Conservation (phyloP, 2,329 filamentous ascomycete genomes). For the Colletotrichum somersetense region DNA sequence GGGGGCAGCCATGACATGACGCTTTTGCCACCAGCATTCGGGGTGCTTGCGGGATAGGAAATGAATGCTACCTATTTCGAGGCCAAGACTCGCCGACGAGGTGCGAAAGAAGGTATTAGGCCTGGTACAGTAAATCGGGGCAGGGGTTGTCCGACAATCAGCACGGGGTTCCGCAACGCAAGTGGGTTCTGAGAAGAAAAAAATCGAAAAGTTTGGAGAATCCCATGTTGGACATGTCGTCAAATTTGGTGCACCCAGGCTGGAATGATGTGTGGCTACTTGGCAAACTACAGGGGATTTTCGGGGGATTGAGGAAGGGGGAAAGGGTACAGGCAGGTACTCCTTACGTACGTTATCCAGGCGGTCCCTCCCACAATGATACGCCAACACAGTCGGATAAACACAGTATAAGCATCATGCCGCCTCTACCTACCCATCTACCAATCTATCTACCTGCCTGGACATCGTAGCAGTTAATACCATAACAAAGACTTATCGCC, state of each 20-base stretch:
- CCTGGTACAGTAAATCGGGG: background rate
- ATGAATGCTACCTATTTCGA: background rate
- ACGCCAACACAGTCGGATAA: background rate
- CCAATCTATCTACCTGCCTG: too few species aligned
- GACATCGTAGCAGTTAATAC: background rate
- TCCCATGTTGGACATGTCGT: slow-evolving; percentile 39
- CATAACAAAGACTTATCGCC: background rate
- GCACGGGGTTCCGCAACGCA: background rate
- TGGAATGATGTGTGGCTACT: background rate
- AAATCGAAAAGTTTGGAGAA: slow-evolving; percentile 41
- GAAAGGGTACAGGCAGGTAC: background rate
- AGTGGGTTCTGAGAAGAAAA: slow-evolving; percentile 17
- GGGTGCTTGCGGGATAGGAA: background rate
- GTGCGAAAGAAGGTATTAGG: slow-evolving; percentile 1
- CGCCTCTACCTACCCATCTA: too few species aligned
- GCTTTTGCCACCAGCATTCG: slow-evolving; percentile 13
- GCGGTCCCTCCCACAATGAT: too few species aligned
- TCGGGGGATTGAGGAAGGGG: background rate
- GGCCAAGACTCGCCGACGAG: background rate
- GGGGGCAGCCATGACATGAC: background rate
- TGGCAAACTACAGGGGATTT: background rate
- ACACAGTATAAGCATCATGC: background rate
- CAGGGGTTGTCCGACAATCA: background rate
- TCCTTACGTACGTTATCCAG: too few species aligned
- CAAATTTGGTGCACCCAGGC: slow-evolving; percentile 10